These are phyloP conservation scores for Zygoascus ofunaensis DNA, from an alignment of 805 yeast genomes.

Conservation along the genomic window DNA sequence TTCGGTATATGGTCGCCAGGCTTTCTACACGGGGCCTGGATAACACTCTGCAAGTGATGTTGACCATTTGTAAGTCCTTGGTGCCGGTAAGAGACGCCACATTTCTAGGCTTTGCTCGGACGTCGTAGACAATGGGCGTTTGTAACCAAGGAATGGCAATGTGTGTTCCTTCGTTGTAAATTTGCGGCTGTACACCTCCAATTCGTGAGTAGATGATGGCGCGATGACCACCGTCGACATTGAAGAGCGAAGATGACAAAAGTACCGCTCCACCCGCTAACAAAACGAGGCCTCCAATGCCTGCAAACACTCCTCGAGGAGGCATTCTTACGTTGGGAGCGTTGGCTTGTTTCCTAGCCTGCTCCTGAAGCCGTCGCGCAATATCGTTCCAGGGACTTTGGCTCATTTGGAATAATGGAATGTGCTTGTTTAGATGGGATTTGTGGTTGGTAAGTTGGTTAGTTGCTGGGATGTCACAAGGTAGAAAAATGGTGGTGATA, in stretches of 20 bases:
- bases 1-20: constrained; percentile 79
- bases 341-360: constrained; percentile 10
- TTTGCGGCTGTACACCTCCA: constrained; percentile 72
- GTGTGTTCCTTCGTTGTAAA: constrained; percentile 92
- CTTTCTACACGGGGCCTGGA: constrained; percentile 76
- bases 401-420: constrained; percentile 7
- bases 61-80: constrained; percentile 97
- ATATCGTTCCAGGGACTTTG: constrained; percentile 18
- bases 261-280: constrained; percentile 50
- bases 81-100: constrained; percentile 96
- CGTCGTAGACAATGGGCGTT: constrained; percentile 85
- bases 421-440: neutral
- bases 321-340: constrained; percentile 28
- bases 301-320: constrained; percentile 51
- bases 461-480: too few species aligned
- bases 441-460: too few species aligned
- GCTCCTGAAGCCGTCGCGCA: constrained; percentile 18
- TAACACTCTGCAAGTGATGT: constrained; percentile 95
- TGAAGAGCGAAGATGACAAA: constrained; percentile 52
- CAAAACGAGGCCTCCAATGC: constrained; percentile 50
- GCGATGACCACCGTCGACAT: constrained; percentile 98
- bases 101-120: constrained; percentile 94
- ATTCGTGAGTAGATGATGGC: constrained; percentile 89
- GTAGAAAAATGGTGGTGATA: too few species aligned
- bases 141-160: constrained; percentile 90